Evolutionary conservation across 2,329 filamentous ascomycete species (phyloP).

Genomic region (Zymoseptoria pseudotritici): DNA sequence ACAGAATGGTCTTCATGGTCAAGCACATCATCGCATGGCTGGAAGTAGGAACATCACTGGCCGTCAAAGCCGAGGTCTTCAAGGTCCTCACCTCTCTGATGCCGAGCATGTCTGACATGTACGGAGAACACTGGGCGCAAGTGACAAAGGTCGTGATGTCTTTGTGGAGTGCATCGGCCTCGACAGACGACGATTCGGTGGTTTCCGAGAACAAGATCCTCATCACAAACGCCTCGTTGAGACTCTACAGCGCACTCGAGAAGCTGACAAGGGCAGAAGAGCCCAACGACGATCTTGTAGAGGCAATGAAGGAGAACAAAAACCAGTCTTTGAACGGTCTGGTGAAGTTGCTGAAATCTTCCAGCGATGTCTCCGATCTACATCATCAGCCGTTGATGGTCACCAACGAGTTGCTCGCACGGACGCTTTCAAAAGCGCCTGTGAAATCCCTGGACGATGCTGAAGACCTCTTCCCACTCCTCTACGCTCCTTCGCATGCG

Average conservation of each 20-base stretch:
- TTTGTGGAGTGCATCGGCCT: constrained; percentile 27
- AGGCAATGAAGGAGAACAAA: constrained; percentile 60
- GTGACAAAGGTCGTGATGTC: constrained; percentile 31
- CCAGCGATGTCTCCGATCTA: constrained; percentile 41
- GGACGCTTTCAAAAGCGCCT: constrained; percentile 59
- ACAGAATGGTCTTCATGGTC: constrained; percentile 74
- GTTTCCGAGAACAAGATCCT: constrained; percentile 20
- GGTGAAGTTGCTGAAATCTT: constrained; percentile 53
- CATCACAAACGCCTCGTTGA: constrained; percentile 62
- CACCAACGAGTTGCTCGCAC: constrained; percentile 65
- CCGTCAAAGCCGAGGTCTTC: constrained; percentile 51
- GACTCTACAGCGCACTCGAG: constrained; percentile 58
- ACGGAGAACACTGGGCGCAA: constrained; percentile 76
- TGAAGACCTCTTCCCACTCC: constrained; percentile 63
- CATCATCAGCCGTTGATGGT: constrained; percentile 63
- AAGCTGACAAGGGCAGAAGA: constrained; percentile 50
- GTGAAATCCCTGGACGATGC: constrained; percentile 46
- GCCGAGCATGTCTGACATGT: constrained; percentile 70
- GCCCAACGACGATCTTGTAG: constrained; percentile 77
- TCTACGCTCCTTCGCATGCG: constrained; percentile 66
- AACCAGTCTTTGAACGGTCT: constrained; percentile 50
- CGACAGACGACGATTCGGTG: background rate
- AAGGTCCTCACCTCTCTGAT: constrained; percentile 51
- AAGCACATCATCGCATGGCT: constrained; percentile 71
- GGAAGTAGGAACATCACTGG: constrained; percentile 42